Evolutionary conservation across 495 filamentous ascomycete species (phyloP), one percentile per base, ranked within the genome.

Genomic region (Aspergillus biplanus): DNA sequence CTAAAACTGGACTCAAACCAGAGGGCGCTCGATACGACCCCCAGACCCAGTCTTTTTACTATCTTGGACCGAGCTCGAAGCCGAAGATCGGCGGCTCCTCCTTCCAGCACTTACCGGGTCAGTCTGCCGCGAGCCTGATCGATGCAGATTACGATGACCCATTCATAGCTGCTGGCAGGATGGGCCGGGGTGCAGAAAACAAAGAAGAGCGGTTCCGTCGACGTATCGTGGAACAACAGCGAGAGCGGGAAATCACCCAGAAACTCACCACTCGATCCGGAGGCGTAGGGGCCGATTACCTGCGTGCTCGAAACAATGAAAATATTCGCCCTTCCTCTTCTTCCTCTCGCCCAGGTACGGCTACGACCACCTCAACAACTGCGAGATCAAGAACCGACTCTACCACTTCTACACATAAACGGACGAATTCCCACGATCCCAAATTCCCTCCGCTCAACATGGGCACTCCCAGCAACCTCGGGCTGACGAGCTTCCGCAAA

Each of bases 241-340:
- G 87, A 62, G 95, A 99, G 73, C 82, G 87, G 7, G 90, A 96
- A 52, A 87, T 98, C 53, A 88, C 88, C 31, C 85, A 86, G 67
- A 87, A 84, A 62, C 82, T 99, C 7, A 82, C 81, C 32, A 62
- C 74, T 18, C 80, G 81, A 5, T 80, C 82, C 2, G 89, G 89
- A 1, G 85, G 82, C 55, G 88, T 90, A 0, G 93, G 91, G 4
- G 86, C 84, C 48, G 90, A 95, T 57, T 97, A 97, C 76, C 85
- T 95, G 75, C 79, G 82, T n/a, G 72, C 66, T n/a, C 70, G 73
- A 49, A 72, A 69, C 18, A 66, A 60, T 15, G 72, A 75, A 15
- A 71, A 73, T 34, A 42, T 52, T 33, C 57, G 58, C 12, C 31
- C 63, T 48, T 16, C 57, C 12, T 31, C 63, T 48, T 16, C 57